Evolutionary conservation across 768 basidiomycete genomes (phyloP), one percentile per base, ranked within the genome.

Genomic region (Auricularia cornea): DNA sequence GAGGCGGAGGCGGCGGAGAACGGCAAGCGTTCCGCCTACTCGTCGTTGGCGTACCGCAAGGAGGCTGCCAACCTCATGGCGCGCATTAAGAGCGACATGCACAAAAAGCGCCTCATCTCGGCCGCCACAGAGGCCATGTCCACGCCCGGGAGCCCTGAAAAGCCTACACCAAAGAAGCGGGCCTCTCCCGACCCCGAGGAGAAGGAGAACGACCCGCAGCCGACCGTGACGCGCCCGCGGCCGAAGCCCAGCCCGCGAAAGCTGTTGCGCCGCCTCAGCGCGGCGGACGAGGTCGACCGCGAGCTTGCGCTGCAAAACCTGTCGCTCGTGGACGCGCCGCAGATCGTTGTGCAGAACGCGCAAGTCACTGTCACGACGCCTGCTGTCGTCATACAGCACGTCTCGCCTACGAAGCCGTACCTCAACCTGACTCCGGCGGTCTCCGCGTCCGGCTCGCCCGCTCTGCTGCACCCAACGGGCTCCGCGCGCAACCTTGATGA

Each of bases 61-160:
- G 86, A 91, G 67, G 93, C 90, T 14, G 89, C 84, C 10, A 84
- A 80, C 29, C 74, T 95, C 56, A 93, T 95, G 89, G 88, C 88
- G 29, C 89, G 92, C 67, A 92, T 94, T 66, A 88, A 88, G 73
- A 82, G 79, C 63, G 90, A 91, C 68, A 84, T 92, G 81, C 85
- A 84, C 68, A 70, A 67, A 60, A 90, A 90, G 72, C 85, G 88
- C 14, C 68, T 90, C 2, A 88, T 89, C 70, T 88, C 88, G 2
- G 80, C 79, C 4, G 87, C 88, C 20, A 85, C 84, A 0, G 86
- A 87, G 18, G 64, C 77, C 11, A 64, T 68, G 12, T 10, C 29
- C 28, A 65, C 48, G 3, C 44, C 62, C 29, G 66, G 26, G 73
- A 29, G 23, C 72, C 64, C 64, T 30, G 62, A 60, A 33, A 63